Percentiles rank a stretch among this genome's conserved stretches.
Conservation (phyloP, 1,139 yeast species). For the Eremothecium coryli region DNA sequence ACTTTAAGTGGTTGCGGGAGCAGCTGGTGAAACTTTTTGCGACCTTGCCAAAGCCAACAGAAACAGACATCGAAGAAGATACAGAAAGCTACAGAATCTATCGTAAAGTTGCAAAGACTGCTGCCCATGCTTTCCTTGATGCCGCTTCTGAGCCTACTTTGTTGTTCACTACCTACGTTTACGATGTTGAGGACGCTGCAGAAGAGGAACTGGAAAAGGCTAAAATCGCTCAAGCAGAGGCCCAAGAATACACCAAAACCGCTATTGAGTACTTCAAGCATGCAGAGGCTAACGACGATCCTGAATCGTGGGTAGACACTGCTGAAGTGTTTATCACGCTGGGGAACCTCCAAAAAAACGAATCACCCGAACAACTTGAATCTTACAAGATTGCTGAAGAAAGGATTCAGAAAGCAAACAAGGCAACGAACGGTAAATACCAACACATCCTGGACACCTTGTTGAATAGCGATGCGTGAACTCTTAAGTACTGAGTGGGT, state of each 20-base stretch:
- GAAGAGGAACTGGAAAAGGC: constrained; percentile 32
- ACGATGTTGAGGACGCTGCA: constrained; percentile 41
- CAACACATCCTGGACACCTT: constrained; percentile 44
- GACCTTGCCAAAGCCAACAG: constrained; percentile 27
- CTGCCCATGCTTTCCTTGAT: constrained; percentile 55
- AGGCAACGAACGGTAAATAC: constrained; percentile 66
- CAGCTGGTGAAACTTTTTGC: constrained; percentile 37
- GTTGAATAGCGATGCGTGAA: constrained; percentile 13
- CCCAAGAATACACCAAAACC: constrained; percentile 40
- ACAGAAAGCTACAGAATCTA: constrained; percentile 25
- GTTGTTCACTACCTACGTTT: constrained; percentile 47
- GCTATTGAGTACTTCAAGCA: constrained; percentile 51
- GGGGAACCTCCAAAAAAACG: constrained; percentile 63
- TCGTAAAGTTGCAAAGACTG: constrained; percentile 37
- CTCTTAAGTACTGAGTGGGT: too few relatives aligned
- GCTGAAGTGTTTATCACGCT: constrained; percentile 79
- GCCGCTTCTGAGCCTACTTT: constrained; percentile 54
- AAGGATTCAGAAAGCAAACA: constrained; percentile 54
- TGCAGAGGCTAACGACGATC: constrained; percentile 64
- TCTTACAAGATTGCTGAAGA: constrained; percentile 60
- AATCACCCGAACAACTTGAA: constrained; percentile 54
- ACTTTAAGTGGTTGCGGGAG: constrained; percentile 48
- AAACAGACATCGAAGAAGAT: constrained; percentile 20
- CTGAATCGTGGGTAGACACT: constrained; percentile 67
- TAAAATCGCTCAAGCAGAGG: constrained; percentile 40